These are phyloP conservation scores for Emmonsiellopsis sp. DNA, from an alignment of 2,329 filamentous ascomycete species.

Conservation along the genomic window DNA sequence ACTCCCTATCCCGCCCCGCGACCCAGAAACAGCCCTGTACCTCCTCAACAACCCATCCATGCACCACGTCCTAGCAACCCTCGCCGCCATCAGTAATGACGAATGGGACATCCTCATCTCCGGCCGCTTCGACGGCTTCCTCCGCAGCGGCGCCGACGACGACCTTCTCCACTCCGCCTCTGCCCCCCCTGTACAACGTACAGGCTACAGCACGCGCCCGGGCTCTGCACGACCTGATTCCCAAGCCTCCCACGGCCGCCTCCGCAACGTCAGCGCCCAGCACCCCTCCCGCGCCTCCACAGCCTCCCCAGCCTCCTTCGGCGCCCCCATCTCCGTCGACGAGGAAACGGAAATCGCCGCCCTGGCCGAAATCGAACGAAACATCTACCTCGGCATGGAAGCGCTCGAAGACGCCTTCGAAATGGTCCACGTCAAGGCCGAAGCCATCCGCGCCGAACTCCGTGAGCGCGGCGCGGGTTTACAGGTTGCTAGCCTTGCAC, in stretches of 20 bases:
- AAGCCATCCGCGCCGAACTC: conserved; percentile 66
- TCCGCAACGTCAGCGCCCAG: conserved; percentile 31
- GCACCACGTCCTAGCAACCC: conserved; percentile 77
- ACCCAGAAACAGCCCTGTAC: conserved; percentile 78
- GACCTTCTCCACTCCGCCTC: conserved; percentile 18
- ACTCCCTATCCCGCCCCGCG: conserved; percentile 61
- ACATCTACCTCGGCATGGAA: conserved; percentile 93
- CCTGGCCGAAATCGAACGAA: conserved; percentile 81
- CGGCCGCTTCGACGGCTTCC: conserved; percentile 88
- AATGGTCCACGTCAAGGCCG: conserved; percentile 75
- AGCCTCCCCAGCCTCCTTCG: conserved; percentile 52
- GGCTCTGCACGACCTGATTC: conserved; percentile 22
- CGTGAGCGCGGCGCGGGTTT: conserved; percentile 76
- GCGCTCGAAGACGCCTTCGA: conserved; percentile 90
- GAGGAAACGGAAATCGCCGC: conserved; percentile 90
- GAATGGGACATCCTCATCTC: conserved; percentile 96
- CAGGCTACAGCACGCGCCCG: conserved; percentile 21
- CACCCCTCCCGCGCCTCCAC: conserved; percentile 45
- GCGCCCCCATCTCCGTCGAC: conserved; percentile 77
- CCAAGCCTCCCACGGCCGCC: conserved; percentile 29
- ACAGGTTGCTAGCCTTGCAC: conserved; percentile 38
- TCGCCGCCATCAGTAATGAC: conserved; percentile 79
- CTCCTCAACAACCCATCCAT: conserved; percentile 72
- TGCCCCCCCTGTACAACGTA: conserved; percentile 9
- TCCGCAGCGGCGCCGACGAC: conserved; percentile 82